Evolutionary conservation across 2,329 filamentous ascomycete species (phyloP).

Genomic region (Blastomyces silverae): DNA sequence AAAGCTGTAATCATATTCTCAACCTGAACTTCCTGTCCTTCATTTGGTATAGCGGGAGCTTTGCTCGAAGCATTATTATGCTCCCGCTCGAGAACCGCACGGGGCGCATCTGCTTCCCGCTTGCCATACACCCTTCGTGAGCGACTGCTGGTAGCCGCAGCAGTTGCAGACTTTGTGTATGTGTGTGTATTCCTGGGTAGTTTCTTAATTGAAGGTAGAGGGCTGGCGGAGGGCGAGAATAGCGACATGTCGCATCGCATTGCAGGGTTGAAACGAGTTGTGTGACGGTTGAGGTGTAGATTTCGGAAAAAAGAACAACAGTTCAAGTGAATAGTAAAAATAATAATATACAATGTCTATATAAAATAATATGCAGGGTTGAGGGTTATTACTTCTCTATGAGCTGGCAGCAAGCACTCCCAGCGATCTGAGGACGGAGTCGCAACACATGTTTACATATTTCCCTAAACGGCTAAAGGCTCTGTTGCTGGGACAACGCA

Average conservation of each 20-base stretch:
- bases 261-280: not conserved
- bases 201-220: not conserved
- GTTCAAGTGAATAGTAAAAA: not conserved
- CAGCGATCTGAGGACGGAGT: not conserved
- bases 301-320: not conserved
- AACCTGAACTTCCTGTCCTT: slow-evolving; percentile 4
- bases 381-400: not conserved
- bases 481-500: not conserved
- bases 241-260: not conserved
- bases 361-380: not conserved
- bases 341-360: not conserved
- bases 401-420: not conserved
- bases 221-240: not conserved
- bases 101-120: slow-evolving; percentile 30
- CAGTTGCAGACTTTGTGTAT: not conserved
- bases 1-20: not conserved
- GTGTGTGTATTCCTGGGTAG: not conserved
- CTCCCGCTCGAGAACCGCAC: slow-evolving; percentile 33
- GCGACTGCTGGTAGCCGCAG: slow-evolving; percentile 17
- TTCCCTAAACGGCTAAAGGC: not conserved
- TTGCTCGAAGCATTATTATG: slow-evolving; percentile 17
- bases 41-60: slow-evolving; percentile 12
- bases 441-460: not conserved
- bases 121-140: slow-evolving; percentile 35
- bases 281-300: not conserved